Base-by-base conservation (phyloP, 139 green algal genomes). In the Zygnema circumcarinatum region DNA sequence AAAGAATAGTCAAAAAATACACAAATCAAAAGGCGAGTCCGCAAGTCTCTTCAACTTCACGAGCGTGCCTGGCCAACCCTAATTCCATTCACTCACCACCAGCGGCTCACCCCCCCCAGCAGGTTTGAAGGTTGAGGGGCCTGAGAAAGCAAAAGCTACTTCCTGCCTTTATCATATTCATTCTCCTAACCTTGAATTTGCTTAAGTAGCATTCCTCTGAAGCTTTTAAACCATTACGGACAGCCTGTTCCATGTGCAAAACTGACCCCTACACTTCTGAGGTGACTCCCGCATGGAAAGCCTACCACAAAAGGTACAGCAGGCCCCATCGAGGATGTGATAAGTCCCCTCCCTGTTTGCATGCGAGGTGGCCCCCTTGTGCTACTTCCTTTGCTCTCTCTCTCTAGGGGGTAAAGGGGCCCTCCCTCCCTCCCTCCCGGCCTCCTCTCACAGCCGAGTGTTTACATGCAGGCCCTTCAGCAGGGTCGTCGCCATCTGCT, bases 391-490 rank as follows among this genome's bases (percentile, higher is more conserved):
- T 62, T 62, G 7, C 16, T 62, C 16, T 62, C 47, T 62, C 16
- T 62, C 7, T 7, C 16, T 62, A 62, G 47, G 47, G 47, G 47
- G 16, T 62, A n/a, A n/a, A n/a, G n/a, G n/a, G n/a, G n/a, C n/a
- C n/a, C n/a, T n/a, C n/a, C n/a, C n/a, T n/a, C n/a, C n/a, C 47
- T 62, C 47, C 7, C 7, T 62, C 16, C 7, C 47, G 7, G 47
- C 47, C 47, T 62, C 16, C 76, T 38, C 7, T 90, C 67, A 91
- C 3, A 91, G 31, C n/a, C 88, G 82, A 20, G 68, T 91, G 53
- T 91, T 91, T 31, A 92, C 83, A 54, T 91, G 79, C 42, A 92
- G 87, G 1, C 67, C 76, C 38, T 92, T 89, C 41, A 92, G 78
- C 29, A 92, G 86, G 0, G 42, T 31, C 31, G 84, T 62, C 0